A percentile compares a stretch with the other conserved stretches of the same genome.
These are phyloP conservation scores for Thraustochytrium aureum DNA, from an alignment of 352 stramenopile genomes.

Conservation along the genomic window DNA sequence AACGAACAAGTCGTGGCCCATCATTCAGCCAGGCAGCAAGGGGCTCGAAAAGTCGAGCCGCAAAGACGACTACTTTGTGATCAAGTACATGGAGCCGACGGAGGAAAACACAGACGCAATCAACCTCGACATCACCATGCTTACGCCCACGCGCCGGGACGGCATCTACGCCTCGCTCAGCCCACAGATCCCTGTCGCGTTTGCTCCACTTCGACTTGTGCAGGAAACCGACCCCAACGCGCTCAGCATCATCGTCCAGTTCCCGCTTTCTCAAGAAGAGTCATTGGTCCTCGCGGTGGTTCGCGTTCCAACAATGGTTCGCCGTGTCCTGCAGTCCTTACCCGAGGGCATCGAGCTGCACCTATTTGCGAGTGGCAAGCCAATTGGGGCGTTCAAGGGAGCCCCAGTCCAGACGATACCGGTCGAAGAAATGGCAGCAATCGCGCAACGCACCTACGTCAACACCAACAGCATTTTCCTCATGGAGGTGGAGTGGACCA, in stretches of 20 bases:
- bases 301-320: not conserved
- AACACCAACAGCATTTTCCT: no score
- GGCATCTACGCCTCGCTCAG: not conserved
- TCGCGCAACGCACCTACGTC: no score
- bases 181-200: not conserved
- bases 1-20: not conserved
- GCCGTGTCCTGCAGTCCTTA: not conserved
- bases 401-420: not conserved
- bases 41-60: not conserved
- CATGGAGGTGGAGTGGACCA: no score
- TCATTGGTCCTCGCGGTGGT: not conserved
- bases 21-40: not conserved
- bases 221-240: not conserved
- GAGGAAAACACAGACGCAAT: not conserved
- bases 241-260: not conserved
- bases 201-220: not conserved
- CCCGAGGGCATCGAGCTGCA: not conserved
- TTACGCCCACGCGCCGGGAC: not conserved
- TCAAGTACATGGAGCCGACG: not conserved
- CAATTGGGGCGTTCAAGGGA: not conserved
- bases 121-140: not conserved
- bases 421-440: no score
- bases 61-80: not conserved
- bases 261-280: not conserved
- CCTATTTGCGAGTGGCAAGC: not conserved